Evolutionary conservation across 2,329 filamentous ascomycete species (phyloP).

Genomic region (Microcyclospora tardicrescens): DNA sequence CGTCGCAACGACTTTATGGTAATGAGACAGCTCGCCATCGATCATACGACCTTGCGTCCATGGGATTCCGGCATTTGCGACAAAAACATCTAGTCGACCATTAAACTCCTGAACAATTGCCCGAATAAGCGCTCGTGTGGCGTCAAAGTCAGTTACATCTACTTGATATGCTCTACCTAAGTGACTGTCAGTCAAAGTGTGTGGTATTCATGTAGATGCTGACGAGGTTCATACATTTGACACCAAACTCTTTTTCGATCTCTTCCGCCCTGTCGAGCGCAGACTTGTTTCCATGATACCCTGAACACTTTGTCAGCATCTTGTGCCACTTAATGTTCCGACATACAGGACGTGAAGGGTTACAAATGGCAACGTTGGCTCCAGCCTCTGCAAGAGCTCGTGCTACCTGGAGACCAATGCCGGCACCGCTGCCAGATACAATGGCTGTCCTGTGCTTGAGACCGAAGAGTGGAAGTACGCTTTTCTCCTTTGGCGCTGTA

Average conservation of each 20-base stretch:
- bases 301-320: no score
- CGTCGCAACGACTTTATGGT: constrained; percentile 54
- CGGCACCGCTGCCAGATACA: constrained; percentile 23
- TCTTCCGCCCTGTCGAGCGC: constrained; percentile 20
- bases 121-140: constrained; percentile 30
- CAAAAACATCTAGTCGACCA: constrained; percentile 62
- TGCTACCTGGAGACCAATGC: constrained; percentile 23
- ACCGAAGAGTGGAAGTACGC: constrained; percentile 19
- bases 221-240: constrained; percentile 20
- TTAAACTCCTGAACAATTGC: constrained; percentile 49
- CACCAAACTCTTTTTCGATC: constrained; percentile 21
- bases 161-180: constrained; percentile 40
- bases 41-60: constrained; percentile 59
- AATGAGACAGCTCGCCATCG: constrained; percentile 50
- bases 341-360: no score
- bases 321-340: no score
- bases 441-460: constrained; percentile 25
- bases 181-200: constrained; percentile 23
- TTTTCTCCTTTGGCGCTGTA: constrained; percentile 15
- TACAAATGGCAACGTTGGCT: constrained; percentile 32
- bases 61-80: constrained; percentile 65
- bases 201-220: no score
- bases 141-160: constrained; percentile 30
- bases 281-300: constrained; percentile 27
- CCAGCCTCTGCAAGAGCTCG: constrained; percentile 26